A percentile compares a stretch with the other conserved stretches of the same genome.
Conservation (phyloP, 768 basidiomycete species). For the Butyriboletus loyo region DNA sequence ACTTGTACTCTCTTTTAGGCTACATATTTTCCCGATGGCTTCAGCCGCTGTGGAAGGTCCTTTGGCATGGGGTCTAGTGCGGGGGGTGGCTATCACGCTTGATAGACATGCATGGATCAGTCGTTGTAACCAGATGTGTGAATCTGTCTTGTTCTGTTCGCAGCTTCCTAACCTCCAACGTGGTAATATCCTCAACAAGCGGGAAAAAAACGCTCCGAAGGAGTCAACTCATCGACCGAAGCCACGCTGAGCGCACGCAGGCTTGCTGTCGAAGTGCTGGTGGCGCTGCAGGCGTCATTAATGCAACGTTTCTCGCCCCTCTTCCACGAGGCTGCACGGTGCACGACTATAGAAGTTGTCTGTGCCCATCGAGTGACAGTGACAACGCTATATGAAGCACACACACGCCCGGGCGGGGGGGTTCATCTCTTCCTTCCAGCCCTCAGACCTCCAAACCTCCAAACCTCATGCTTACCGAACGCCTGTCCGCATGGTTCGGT, state of each 20-base stretch:
- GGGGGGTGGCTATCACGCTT: background rate
- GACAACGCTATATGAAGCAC: conserved; percentile 15
- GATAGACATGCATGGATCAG: background rate
- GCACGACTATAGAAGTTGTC: background rate
- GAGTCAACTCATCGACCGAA: background rate
- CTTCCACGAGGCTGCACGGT: conserved; percentile 10
- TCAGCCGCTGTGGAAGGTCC: no score
- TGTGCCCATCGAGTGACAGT: conserved; percentile 6
- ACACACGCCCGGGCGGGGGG: background rate
- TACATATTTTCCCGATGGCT: background rate
- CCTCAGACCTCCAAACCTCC: background rate
- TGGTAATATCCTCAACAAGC: no score
- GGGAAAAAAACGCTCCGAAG: no score
- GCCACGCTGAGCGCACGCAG: background rate
- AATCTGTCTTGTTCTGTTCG: background rate
- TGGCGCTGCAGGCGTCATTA: conserved; percentile 11
- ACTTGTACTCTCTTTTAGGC: conserved; percentile 27
- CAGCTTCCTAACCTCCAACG: no score
- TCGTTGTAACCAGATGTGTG: background rate
- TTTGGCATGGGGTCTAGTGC: background rate
- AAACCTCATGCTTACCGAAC: conserved; percentile 13
- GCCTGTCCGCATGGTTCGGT: conserved; percentile 11
- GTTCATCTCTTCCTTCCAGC: background rate
- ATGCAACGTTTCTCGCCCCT: conserved; percentile 9
- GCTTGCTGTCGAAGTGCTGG: conserved; percentile 3